Conservation (phyloP, 495 filamentous ascomycete genomes). For the Bombardia bombarda region DNA sequence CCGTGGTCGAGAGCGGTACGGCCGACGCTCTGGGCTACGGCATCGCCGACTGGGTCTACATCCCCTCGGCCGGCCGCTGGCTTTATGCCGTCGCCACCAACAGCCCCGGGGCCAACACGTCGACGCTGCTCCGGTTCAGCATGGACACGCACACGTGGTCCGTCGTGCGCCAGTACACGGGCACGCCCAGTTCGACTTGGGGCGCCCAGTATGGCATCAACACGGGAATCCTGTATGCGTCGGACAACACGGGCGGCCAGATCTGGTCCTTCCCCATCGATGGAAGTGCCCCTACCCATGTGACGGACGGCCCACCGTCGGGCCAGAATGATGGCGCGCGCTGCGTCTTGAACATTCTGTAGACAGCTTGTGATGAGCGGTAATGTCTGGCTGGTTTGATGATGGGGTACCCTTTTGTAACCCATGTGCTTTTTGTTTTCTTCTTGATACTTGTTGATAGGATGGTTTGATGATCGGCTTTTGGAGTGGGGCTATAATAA, state of each 20-base stretch:
- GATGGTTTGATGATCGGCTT: too few species aligned
- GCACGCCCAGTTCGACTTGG: neutral
- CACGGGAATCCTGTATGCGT: neutral
- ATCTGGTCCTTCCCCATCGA: neutral
- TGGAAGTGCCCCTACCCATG: too few species aligned
- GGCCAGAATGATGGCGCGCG: neutral
- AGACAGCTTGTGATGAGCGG: too few species aligned
- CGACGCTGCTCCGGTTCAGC: constrained; percentile 9
- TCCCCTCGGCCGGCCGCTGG: constrained; percentile 4
- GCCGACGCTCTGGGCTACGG: neutral
- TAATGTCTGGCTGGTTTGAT: too few species aligned
- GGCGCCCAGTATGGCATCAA: neutral
- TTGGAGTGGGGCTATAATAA: too few species aligned
- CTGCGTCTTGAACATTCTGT: neutral
- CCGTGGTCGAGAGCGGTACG: neutral
- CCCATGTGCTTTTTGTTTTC: too few species aligned
- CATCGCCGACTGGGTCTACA: constrained; percentile 5
- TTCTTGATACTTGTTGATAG: too few species aligned
- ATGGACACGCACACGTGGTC: neutral
- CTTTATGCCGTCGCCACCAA: constrained; percentile 6
- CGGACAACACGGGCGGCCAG: neutral
- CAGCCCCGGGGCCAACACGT: neutral
- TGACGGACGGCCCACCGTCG: neutral
- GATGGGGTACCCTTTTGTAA: too few species aligned
- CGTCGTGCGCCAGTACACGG: neutral